Evolutionary conservation across 805 yeast species (phyloP).

Genomic region (Sugiyamaella qingdaonensis): DNA sequence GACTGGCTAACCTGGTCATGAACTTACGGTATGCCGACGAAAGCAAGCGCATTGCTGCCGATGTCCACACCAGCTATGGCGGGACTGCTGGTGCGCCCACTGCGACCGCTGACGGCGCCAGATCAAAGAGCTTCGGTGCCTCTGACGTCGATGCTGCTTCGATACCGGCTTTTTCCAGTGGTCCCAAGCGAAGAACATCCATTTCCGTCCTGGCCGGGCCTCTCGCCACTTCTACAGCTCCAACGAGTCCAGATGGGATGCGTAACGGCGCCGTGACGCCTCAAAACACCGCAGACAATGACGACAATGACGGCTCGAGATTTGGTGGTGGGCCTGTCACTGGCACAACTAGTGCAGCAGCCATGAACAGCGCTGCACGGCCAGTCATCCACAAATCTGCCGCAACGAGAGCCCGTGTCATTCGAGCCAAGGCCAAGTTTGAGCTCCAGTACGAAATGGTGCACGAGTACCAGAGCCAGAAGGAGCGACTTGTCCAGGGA

Average conservation of each 20-base stretch:
- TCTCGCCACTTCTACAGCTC: neutral
- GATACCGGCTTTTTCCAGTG: neutral
- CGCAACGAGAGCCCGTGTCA: conserved; percentile 23
- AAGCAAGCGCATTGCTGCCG: neutral
- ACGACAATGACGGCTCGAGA: neutral
- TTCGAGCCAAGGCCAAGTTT: conserved; percentile 28
- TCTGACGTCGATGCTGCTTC: neutral
- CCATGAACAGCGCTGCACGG: neutral
- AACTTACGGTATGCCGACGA: conserved; percentile 17
- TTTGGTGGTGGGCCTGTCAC: conserved; percentile 7
- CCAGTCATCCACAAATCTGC: conserved; percentile 10
- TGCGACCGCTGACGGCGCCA: neutral
- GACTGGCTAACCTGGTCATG: conserved; percentile 20
- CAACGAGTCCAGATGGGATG: neutral
- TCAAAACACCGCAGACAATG: neutral
- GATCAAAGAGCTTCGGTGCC: neutral
- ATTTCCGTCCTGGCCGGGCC: neutral
- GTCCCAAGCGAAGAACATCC: neutral
- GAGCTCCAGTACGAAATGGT: conserved; percentile 28
- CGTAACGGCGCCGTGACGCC: neutral
- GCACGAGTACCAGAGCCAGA: conserved; percentile 16
- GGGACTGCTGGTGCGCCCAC: neutral
- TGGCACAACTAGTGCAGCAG: neutral
- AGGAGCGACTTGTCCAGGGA: neutral
- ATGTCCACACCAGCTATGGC: neutral